phyloP scores from a whole-genome alignment of 805 yeast genomes.

The Candida manassasensis region DNA sequence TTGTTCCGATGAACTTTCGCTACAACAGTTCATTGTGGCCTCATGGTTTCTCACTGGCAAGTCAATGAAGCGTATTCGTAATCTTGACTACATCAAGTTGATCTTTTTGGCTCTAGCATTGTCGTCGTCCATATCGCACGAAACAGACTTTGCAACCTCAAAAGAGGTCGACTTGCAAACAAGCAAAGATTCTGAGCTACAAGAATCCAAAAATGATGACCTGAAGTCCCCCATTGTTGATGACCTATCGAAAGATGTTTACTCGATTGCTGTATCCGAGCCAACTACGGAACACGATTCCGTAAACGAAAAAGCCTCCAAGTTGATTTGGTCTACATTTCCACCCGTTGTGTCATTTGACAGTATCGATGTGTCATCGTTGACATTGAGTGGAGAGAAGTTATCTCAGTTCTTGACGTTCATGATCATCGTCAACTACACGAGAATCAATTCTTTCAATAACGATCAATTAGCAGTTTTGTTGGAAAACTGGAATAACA shows the following conservation, averaged over 20 bases:
- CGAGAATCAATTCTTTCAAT: constrained; percentile 23
- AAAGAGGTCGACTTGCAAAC: no score
- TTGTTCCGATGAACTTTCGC: constrained; percentile 37
- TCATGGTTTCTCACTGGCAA: constrained; percentile 40
- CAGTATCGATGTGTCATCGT: constrained; percentile 32
- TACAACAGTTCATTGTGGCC: constrained; percentile 25
- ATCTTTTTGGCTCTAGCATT: constrained; percentile 42
- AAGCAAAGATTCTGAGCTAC: no score
- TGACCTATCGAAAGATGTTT: constrained; percentile 1
- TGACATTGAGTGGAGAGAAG: constrained; percentile 36
- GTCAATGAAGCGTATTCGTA: constrained; percentile 28
- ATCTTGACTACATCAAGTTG: constrained; percentile 39
- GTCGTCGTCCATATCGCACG: background rate
- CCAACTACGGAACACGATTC: constrained; percentile 10
- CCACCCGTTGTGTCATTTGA: constrained; percentile 33
- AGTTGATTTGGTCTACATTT: constrained; percentile 26
- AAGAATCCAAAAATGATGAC: no score
- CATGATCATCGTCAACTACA: constrained; percentile 32
- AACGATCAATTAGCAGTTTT: constrained; percentile 14
- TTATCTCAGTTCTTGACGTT: constrained; percentile 46
- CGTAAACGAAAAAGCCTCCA: constrained; percentile 10
- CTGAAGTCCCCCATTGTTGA: no score
- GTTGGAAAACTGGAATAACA: constrained; percentile 37
- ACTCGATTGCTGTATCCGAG: constrained; percentile 17
- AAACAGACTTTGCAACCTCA: background rate